Conservation (phyloP, 2,329 filamentous ascomycete genomes). For the Coleophoma crateriformis region DNA sequence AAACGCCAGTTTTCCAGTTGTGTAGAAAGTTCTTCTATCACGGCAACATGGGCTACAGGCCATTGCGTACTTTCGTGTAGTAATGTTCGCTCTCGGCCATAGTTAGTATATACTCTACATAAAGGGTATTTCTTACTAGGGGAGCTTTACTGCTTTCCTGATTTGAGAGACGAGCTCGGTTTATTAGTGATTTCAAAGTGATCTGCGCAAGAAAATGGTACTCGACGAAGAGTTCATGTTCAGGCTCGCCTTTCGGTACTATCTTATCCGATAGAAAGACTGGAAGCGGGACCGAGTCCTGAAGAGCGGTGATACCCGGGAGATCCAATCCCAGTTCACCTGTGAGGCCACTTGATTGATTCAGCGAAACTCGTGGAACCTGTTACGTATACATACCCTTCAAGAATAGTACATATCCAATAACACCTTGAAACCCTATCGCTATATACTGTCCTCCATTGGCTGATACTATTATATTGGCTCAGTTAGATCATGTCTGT, state of each 20-base stretch:
- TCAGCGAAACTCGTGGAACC: too few relatives aligned
- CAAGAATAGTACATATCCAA: constrained; percentile 2
- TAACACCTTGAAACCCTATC: neutral
- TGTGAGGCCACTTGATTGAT: neutral
- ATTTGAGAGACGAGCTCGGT: neutral
- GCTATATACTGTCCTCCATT: neutral
- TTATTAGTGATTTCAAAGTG: neutral
- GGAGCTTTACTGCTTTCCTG: neutral
- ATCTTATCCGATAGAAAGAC: neutral
- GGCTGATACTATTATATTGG: neutral
- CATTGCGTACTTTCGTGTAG: neutral
- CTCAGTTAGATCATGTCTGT: too few relatives aligned
- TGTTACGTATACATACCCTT: neutral
- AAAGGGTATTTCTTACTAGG: too few relatives aligned
- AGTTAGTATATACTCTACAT: neutral
- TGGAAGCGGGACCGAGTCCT: neutral
- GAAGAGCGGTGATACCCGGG: neutral
- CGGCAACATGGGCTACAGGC: neutral
- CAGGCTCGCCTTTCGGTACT: neutral
- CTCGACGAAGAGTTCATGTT: neutral
- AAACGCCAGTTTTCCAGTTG: neutral
- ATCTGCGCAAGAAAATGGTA: constrained; percentile 3
- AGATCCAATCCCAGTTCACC: neutral
- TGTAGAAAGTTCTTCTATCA: neutral
- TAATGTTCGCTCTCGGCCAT: neutral